Base-by-base conservation (phyloP, 768 basidiomycete species). In the Collybia sp. region DNA sequence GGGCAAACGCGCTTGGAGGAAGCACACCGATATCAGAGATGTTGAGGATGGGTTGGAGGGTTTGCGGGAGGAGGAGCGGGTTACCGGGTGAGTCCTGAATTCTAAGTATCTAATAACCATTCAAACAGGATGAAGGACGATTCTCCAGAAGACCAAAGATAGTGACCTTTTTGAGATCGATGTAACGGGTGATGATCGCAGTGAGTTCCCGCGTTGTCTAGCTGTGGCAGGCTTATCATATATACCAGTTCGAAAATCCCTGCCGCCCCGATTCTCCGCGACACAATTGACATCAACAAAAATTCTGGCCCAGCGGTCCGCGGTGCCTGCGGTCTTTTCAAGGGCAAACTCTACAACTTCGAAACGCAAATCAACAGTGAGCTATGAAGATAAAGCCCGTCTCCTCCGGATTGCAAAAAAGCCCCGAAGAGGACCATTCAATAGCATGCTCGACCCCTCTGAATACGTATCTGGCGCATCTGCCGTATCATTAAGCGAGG, bases 1-100 rank as follows among this genome's bases (percentile, higher is more conserved):
- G 63, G 90, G 92, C n/a, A 95, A 95, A 63, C 81, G 79, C 46
- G 82, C 93, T 40, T 95, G 93, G 93, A 68, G 93, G 60, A 95
- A 96, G 69, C 90, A 96, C 63, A 83, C 95, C 43, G 83, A 95
- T 60, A 76, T 95, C 42, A 77, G 80, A 18, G 82, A 82, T 42
- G 82, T 93, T 15, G 92, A 94, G 55, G 69, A 73, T 40, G 82
- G 80, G 2, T 58, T 94, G 51, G 93, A 94, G 62, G 77, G 70
- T 47, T 68, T 88, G 49, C 71, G 93, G 44, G 77, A 77, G n/a
- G 89, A 94, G 60, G 92, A 94, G 60, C 71, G 88, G 45, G 75
- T 83, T 4, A 78, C 76, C 50, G 92, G 92, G 90, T 92, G 57
- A 50, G 80, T 63, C 12, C 37, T 18, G 37, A 20, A 30, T 43